Evolutionary conservation across 257 asterid species (phyloP), one percentile per base, ranked within the genome.

Genomic region (Petunia axillaris): DNA sequence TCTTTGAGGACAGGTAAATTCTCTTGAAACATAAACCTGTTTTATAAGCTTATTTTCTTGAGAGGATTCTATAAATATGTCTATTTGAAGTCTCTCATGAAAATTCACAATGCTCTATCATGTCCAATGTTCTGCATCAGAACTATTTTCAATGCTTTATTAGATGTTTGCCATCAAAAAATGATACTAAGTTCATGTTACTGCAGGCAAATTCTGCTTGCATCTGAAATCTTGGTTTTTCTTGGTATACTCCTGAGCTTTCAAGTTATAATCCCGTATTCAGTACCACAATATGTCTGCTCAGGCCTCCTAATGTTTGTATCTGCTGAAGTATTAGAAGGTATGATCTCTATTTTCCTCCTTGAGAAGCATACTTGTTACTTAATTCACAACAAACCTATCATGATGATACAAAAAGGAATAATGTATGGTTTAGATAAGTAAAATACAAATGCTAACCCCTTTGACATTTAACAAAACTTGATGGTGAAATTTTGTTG

Each of bases 1-100:
- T 96, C 96, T 96, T 87, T 13, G 90, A 96, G 88, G 99, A 96
- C 91, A 93, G 99, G 99, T 96, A 89, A 84, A 35, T 6, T 81
- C 76, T 50, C 68, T 16, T 75, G 68, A 63, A 52, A 59, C 58
- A 8, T 4, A 0, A 76, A 35, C 58, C 15, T 64, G 16, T 11
- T 64, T 62, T 43, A 4, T 46, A 60, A 59, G 54, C 78, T 76
- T 16, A 75, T 81, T 43, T 81, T 60, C 37, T n/a, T 4, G 6
- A 64, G 52, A 2, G 43, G 38, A n/a, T 41, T 5, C 38, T 41
- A 41, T 40, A 65, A 65, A 64, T 46, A 37, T 38, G 70, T 10
- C 70, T 64, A 64, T 37, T 64, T 64, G 70, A 59, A 59, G 39
- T 25, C 65, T 11, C 65, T 39, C 1, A 1, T 25, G 39, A 59